Percentiles rank a stretch among this genome's conserved stretches.
These are phyloP conservation scores for Diutina pseudorugosa DNA, from an alignment of 1,139 yeast species.

Conservation along the genomic window DNA sequence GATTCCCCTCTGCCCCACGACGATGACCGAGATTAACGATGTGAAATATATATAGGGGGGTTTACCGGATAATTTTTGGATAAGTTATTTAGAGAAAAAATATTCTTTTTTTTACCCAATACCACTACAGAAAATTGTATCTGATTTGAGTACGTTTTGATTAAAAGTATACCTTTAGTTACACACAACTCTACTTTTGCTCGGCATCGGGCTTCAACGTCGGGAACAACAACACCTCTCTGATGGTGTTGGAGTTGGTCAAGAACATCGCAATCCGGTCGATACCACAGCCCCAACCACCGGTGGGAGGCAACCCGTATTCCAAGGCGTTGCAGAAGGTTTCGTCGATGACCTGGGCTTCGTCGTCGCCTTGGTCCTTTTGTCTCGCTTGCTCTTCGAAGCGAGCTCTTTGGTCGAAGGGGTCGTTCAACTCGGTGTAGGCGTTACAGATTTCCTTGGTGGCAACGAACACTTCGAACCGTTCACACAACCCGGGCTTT, in stretches of 20 bases:
- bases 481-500: slow-evolving; percentile 89
- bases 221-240: slow-evolving; percentile 97
- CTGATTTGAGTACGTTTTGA: no score
- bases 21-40: no score
- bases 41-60: no score
- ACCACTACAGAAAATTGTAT: no score
- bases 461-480: slow-evolving; percentile 97
- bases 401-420: slow-evolving; percentile 93
- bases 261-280: slow-evolving; percentile 97
- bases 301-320: slow-evolving; percentile 98
- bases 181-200: background rate
- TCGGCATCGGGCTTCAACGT: slow-evolving; percentile 84
- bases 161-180: no score
- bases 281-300: slow-evolving; percentile 99
- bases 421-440: slow-evolving; percentile 97
- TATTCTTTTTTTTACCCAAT: no score
- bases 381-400: slow-evolving; percentile 98
- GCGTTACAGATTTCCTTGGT: slow-evolving; percentile 98
- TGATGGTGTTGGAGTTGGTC: slow-evolving; percentile 90
- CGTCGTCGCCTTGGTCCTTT: slow-evolving; percentile 98
- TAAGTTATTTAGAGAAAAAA: no score
- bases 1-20: no score
- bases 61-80: no score
- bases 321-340: slow-evolving; percentile 95
- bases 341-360: slow-evolving; percentile 94